phyloP scores from a whole-genome alignment of 441 rosid genomes.

The Gossypium trilobum region DNA sequence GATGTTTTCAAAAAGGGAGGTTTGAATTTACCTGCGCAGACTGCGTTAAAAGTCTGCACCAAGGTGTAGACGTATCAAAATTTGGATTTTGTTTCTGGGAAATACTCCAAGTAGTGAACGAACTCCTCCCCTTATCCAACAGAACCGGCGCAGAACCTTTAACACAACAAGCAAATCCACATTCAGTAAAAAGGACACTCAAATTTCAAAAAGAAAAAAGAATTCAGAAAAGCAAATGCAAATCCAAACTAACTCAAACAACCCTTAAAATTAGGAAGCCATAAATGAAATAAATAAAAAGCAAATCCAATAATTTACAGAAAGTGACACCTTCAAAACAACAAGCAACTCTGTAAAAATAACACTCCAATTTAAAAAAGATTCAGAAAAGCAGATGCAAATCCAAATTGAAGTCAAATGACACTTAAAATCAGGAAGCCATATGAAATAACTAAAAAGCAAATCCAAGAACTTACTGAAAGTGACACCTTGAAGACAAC shows the following conservation, averaged over 20 bases:
- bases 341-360: background rate
- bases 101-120: constrained; percentile 37
- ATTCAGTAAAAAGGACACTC: constrained; percentile 16
- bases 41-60: constrained; percentile 65
- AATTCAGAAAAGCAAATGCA: constrained; percentile 5
- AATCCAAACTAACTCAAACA: constrained; percentile 8
- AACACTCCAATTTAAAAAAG: background rate
- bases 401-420: background rate
- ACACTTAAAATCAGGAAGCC: background rate
- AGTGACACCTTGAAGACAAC: background rate
- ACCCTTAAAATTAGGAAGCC: background rate
- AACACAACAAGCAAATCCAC: constrained; percentile 13
- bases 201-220: background rate
- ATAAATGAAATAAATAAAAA: background rate
- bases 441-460: background rate
- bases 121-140: constrained; percentile 48
- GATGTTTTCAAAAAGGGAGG: background rate
- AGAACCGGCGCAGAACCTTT: constrained; percentile 44
- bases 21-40: constrained; percentile 42
- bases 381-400: constrained; percentile 1
- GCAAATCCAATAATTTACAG: background rate
- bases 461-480: background rate
- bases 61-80: constrained; percentile 40
- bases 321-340: background rate
- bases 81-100: constrained; percentile 34